Conservation (phyloP, 768 basidiomycete genomes). For the Naganishia friedmannii region DNA sequence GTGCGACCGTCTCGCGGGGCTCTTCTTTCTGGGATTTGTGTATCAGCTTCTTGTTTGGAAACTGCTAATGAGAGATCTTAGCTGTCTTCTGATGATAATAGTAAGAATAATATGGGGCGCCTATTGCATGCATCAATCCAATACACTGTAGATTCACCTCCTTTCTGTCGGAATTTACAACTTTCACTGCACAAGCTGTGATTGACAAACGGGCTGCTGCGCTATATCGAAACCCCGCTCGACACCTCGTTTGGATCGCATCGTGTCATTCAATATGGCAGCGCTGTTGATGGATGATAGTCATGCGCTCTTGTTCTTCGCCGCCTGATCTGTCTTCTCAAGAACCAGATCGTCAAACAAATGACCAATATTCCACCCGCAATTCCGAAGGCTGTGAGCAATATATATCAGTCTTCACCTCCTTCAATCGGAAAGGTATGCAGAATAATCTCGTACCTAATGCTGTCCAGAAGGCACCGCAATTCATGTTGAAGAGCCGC, state of each 20-base stretch:
- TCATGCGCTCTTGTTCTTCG: not conserved
- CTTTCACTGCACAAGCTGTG: not conserved
- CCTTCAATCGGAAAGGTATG: not conserved
- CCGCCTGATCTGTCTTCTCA: not conserved
- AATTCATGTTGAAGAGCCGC: constrained; percentile 8
- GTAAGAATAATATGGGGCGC: no score
- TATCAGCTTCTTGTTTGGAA: no score
- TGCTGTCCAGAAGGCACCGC: constrained; percentile 12
- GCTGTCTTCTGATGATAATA: no score
- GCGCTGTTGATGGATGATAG: not conserved
- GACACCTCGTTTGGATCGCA: no score
- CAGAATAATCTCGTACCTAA: not conserved
- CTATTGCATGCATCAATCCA: not conserved
- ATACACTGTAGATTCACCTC: not conserved
- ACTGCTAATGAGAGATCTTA: no score
- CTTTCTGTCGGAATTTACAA: not conserved
- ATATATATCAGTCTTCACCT: not conserved
- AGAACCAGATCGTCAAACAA: not conserved
- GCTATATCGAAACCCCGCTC: no score
- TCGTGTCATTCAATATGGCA: no score
- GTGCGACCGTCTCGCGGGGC: no score
- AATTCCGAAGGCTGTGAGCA: not conserved
- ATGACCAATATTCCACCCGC: not conserved
- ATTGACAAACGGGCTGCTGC: no score
- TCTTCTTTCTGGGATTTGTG: no score